A percentile compares a stretch with the other conserved stretches of the same genome.
These are phyloP conservation scores for Apiotrichum veenhuisii DNA, from an alignment of 1,284 basidiomycete species.

Conservation along the genomic window DNA sequence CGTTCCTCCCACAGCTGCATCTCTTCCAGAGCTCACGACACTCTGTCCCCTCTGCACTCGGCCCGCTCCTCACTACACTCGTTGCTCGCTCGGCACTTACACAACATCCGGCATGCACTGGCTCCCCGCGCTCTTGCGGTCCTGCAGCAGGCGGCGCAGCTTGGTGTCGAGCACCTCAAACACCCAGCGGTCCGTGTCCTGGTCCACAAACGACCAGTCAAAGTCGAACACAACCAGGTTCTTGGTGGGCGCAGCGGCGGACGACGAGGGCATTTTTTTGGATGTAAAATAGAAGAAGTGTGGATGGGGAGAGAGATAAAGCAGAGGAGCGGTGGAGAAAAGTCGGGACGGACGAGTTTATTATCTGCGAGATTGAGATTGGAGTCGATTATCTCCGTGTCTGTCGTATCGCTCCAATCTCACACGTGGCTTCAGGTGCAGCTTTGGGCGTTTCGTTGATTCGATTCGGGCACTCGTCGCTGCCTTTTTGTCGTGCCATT, in stretches of 20 bases:
- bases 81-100: constrained; percentile 54
- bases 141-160: constrained; percentile 77
- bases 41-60: background rate
- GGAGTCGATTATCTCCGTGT: too few species aligned
- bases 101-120: constrained; percentile 92
- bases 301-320: background rate
- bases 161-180: constrained; percentile 86
- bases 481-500: too few species aligned
- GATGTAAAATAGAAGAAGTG: background rate
- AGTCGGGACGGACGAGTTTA: too few species aligned
- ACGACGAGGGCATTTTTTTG: constrained; percentile 22
- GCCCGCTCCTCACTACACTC: background rate
- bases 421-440: too few species aligned
- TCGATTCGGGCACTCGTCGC: too few species aligned
- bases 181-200: constrained; percentile 95
- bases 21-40: too few species aligned
- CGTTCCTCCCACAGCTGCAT: too few species aligned
- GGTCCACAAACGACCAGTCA: constrained; percentile 86
- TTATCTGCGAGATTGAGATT: too few species aligned
- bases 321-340: too few species aligned
- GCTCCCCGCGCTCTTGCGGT: constrained; percentile 55
- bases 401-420: too few species aligned
- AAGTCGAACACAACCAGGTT: constrained; percentile 95
- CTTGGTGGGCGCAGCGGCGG: too few species aligned
- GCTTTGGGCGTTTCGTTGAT: too few species aligned